Base-by-base conservation (phyloP, 441 rosid species). In the Iberis amara region DNA sequence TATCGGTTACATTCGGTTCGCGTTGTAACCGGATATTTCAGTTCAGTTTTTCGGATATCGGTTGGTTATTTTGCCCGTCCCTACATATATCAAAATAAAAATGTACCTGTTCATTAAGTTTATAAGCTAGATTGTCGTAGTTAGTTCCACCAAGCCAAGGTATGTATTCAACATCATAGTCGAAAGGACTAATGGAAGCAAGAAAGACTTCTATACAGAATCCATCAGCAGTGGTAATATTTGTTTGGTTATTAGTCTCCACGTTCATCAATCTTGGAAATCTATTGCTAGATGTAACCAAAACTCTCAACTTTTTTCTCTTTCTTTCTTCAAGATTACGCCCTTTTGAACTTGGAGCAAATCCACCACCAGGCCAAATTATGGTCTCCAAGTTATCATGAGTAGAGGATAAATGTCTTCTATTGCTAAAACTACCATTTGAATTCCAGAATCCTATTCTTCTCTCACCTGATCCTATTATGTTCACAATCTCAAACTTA, bases 401-500 rank as follows among this genome's bases (percentile, higher is more conserved):
- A 26, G 49, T 31, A 30, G 57, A 24, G 15, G 59, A 48, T 23
- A 41, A 44, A 27, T 27, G 56, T 40, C 56, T 59, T 65, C 45
- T 65, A 24, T 11, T 65, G 44, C 52, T 52, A 35, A 59, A 54
- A 10, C 33, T 46, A 12, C 37, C 60, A 11, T 37, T 46, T 8
- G 66, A 50, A n/a, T 42, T 43, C 66, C 74, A 67, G 23, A 58
- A 68, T 14, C 74, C 78, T 3, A 73, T 21, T 8, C 13, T 57
- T 59, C 47, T 71, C 30, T 61, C 64, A 11, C 55, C 44, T 31
- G 60, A 61, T 10, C 65, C 73, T 24, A 63, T 45, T 40, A 76
- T 45, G 47, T 71, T 77, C 27, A 74, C 71, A 15, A 77, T 71
- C 62, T 77, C 72, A 18, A 68, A 65, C 56, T 48, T 41, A 6